Evolutionary conservation across 768 basidiomycete species (phyloP).

Genomic region (Trametes elegans): DNA sequence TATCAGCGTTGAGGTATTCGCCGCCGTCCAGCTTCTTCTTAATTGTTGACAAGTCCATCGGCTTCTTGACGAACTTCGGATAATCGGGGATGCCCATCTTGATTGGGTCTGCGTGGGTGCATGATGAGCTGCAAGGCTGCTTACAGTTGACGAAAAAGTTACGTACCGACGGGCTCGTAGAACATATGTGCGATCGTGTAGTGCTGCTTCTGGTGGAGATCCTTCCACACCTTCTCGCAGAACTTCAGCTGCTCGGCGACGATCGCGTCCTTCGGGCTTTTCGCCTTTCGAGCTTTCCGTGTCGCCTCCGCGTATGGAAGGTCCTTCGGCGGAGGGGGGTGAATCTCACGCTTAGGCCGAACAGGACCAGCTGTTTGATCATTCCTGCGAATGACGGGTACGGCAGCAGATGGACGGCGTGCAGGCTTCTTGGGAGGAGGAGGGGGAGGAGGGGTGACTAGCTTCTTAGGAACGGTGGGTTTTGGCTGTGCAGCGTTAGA

Average conservation of each 20-base stretch:
- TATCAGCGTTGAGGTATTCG: slow-evolving; percentile 73
- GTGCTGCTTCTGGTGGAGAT: slow-evolving; percentile 79
- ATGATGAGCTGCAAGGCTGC: not conserved
- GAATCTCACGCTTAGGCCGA: slow-evolving; percentile 97
- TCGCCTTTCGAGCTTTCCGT: slow-evolving; percentile 63
- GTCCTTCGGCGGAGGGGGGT: slow-evolving; percentile 93
- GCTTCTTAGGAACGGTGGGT: slow-evolving; percentile 45
- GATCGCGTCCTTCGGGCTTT: slow-evolving; percentile 60
- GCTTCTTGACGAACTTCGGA: slow-evolving; percentile 84
- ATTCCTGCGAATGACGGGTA: slow-evolving; percentile 81
- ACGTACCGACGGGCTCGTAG: slow-evolving; percentile 91
- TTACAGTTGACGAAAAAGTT: slow-evolving; percentile 7
- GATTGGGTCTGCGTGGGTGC: slow-evolving; percentile 59
- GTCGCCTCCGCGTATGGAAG: slow-evolving; percentile 77
- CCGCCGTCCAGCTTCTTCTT: slow-evolving; percentile 75
- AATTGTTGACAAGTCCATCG: slow-evolving; percentile 95
- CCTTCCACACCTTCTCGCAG: slow-evolving; percentile 70
- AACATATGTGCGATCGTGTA: slow-evolving; percentile 75
- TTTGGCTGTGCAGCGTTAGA: slow-evolving; percentile 37
- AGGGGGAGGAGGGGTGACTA: slow-evolving; percentile 39
- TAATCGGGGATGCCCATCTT: slow-evolving; percentile 82
- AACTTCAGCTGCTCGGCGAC: slow-evolving; percentile 83
- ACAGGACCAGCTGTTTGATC: slow-evolving; percentile 53
- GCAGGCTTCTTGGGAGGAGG: slow-evolving; percentile 43
- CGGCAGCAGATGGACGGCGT: slow-evolving; percentile 76